Base-by-base conservation (phyloP, 768 basidiomycete genomes). In the Kwoniella pini region DNA sequence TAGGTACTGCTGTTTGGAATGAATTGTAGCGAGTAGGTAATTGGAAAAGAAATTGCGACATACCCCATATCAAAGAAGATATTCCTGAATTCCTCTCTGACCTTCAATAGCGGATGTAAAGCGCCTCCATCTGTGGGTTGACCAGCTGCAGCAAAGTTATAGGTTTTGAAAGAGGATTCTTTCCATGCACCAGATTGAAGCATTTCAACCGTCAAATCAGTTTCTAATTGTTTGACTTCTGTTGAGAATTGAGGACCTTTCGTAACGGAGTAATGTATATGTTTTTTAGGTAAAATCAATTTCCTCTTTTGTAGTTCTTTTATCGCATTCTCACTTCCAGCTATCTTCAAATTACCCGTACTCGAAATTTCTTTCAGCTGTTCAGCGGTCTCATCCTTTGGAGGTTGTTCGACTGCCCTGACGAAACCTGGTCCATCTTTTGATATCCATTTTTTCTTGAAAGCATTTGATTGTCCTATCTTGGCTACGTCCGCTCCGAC, bases 51-150 rank as follows among this genome's bases (percentile, higher is more conserved):
- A 48, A 48, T 0, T 3, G 42, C 17, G 5, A 79, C 85, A 53
- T 64, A 97, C 95, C 96, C 96, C 94, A 98, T 98, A 79, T 99
- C 96, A 69, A 99, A 84, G 84, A 99, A 99, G 73, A 98, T 97
- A 77, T 89, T 89, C 53, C 94, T 85, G 74, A 99, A 91, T 79
- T 99, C 96, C 80, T 98, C 96, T 57, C 96, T 84, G 24, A 99
- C 96, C 82, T 98, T 98, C 59, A 99, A 85, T 31, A 99, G 83
- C 15, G 96, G 96, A 79, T 98, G 96, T 28, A 98, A 82, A 13
- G 94, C 92, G 39, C 96, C 96, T 28, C 93, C 92, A 38, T 85
- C 85, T 2, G 93, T 87, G 9, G 88, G 90, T 27, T 87, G 85
- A 53, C 96, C 96, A 64, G 93, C 93, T 0, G 96, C 94, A 68